Base-by-base conservation (phyloP, 257 asterid genomes). In the Solanum dulcamara region DNA sequence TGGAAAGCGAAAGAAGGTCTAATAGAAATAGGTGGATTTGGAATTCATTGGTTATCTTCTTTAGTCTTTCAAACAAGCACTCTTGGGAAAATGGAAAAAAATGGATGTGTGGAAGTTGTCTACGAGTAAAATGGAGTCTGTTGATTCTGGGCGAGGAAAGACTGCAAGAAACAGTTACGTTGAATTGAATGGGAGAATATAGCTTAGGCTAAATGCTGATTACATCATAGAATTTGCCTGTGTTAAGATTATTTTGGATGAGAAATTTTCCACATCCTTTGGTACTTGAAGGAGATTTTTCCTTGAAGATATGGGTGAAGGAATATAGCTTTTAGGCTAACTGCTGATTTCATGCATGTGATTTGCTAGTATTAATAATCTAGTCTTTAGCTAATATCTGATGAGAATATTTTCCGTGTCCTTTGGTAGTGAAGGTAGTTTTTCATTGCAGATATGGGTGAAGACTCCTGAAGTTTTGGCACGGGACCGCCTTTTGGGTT, bases 401-500 rank as follows among this genome's bases (percentile, higher is more conserved):
- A 80, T 33, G 51, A 50, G 38, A 75, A 53, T 20, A 66, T 70
- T 83, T 81, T 82, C 40, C 14, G 55, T 12, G 5, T 14, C 55
- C 22, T 3, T 10, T 20, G 80, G 60, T 51, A 10, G 46, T 81
- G 68, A 30, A 74, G 8, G 35, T 8, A 70, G 55, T 22, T 82
- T 81, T 86, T 84, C 35, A 87, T 24, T 44, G 72, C 95, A 94
- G 99, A 88, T 93, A 84, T 96, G 99, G 99, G 97, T 96, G 89
- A 96, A 96, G 85, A 95, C 94, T 86, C 97, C 98, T 59, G 95
- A 96, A 93, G 94, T 94, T 83, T 90, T 96, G 92, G 98, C 99
- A 81, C 97, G 98, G 18, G 99, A 96, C 84, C 90, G 99, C 77
- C 96, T 96, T 81, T 91, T 96, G 38, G 99, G 98, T 59, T 94